Base-by-base conservation (phyloP, 1,139 yeast genomes). In the Hanseniaspora gamundiae region DNA sequence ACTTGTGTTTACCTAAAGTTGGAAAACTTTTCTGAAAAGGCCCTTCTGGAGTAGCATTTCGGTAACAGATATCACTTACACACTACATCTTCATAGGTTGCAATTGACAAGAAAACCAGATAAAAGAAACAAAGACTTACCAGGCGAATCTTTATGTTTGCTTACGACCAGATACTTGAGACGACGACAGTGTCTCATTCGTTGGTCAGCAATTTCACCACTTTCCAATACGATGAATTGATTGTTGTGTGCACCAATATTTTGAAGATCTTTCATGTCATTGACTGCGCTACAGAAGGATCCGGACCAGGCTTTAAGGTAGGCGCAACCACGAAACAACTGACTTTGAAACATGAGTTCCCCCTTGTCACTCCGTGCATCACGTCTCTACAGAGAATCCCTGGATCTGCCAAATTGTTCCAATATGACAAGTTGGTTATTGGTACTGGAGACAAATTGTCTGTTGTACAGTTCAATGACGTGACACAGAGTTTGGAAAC, bases 151-250 rank as follows among this genome's bases (percentile, higher is more conserved):
- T n/a, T n/a, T n/a, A 86, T 88, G 97, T 88, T 87, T 56, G 81
- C 84, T 16, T 85, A 81, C 62, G 78, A 80, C 52, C 91, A 84
- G 61, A 70, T 87, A 55, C 70, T 85, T 42, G 84, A 79, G 52
- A 95, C 96, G 3, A 70, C 94, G 2, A 72, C 79, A 52, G 87
- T 86, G 33, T 62, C 80, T 13, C 77, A 75, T 50, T 71, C 84
- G 43, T 54, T 80, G 26, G 68, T 77, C 4, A 78, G 88, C 49
- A 66, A 77, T 51, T 80, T 87, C 56, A 75, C 80, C 2, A 67
- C 74, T 2, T 57, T 73, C 2, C 61, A 60, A 0, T 57, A 61
- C 39, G 70, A 69, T 51, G 81, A 81, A 52, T 65, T 87, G 52
- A 64, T 85, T 16, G 74, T 84, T 11, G 85, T 82, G 7, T 80